phyloP scores from a whole-genome alignment of 176 grass and related monocot genomes.

The Oryza australiensis region DNA sequence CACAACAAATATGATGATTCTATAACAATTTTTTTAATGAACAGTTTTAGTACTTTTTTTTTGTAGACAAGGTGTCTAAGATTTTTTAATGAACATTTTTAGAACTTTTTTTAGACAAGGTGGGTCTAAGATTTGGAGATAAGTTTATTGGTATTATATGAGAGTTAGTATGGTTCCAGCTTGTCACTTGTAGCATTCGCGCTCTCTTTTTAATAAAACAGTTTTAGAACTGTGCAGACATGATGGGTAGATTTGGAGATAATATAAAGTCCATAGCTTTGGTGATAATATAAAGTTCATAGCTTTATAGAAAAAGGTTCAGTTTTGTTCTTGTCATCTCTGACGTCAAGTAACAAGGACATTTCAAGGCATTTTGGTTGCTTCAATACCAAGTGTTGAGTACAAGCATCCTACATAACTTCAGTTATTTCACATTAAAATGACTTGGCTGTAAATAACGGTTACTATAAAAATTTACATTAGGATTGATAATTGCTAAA shows the following conservation, averaged over 20 bases:
- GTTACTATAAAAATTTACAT: conserved; percentile 22
- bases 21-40: no score
- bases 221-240: not conserved
- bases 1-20: no score
- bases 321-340: conserved; percentile 1
- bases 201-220: no score
- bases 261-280: not conserved
- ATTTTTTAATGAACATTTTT: no score
- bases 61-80: no score
- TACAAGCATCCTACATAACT: not conserved
- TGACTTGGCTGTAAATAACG: not conserved
- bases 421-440: not conserved
- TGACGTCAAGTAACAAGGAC: not conserved
- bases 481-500: not conserved
- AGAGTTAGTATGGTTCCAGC: no score
- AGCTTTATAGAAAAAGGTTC: not conserved
- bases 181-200: no score
- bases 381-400: not conserved
- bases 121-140: no score
- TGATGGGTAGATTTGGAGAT: not conserved
- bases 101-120: no score
- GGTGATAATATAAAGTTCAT: not conserved
- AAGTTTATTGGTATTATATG: no score
- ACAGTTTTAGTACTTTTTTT: no score
- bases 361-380: not conserved